Evolutionary conservation across 495 filamentous ascomycete genomes (phyloP).

Genomic region (Achaetomiella virescens): DNA sequence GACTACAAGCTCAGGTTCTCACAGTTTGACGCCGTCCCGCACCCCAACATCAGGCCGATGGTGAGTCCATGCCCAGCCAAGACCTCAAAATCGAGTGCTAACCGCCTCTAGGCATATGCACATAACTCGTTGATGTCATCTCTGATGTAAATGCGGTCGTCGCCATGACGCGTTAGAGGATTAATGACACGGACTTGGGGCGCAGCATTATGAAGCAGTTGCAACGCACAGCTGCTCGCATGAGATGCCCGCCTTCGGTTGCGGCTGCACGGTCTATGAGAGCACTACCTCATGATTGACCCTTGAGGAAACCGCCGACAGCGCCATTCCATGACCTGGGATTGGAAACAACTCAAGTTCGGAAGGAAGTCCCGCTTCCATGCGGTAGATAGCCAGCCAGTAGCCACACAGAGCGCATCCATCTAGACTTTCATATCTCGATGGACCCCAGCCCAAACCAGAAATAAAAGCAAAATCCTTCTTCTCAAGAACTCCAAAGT

Average conservation of each 20-base stretch:
- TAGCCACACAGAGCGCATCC: no score
- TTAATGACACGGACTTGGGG: neutral
- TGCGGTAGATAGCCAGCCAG: no score
- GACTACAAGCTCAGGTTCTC: constrained; percentile 86
- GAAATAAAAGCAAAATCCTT: neutral
- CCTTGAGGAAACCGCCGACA: no score
- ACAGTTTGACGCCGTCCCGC: constrained; percentile 92
- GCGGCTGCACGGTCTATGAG: neutral
- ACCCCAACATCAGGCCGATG: constrained; percentile 94
- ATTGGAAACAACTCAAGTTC: no score
- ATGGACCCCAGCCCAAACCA: no score
- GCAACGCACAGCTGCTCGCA: neutral
- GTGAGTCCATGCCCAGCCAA: constrained; percentile 39
- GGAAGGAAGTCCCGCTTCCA: no score
- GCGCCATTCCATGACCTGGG: no score
- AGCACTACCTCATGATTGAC: neutral
- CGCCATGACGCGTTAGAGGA: neutral
- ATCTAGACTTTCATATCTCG: no score
- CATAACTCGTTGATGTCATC: constrained; percentile 69
- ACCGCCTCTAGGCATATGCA: constrained; percentile 59
- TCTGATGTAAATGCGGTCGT: constrained; percentile 33
- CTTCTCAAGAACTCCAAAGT: constrained; percentile 32
- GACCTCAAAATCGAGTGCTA: neutral
- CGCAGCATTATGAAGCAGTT: neutral
- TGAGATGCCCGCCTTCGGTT: neutral